Percentiles rank a stretch among this genome's conserved stretches.
Evolutionary conservation across 2,329 filamentous ascomycete genomes (phyloP).

Genomic region (Microascus cirrosus): DNA sequence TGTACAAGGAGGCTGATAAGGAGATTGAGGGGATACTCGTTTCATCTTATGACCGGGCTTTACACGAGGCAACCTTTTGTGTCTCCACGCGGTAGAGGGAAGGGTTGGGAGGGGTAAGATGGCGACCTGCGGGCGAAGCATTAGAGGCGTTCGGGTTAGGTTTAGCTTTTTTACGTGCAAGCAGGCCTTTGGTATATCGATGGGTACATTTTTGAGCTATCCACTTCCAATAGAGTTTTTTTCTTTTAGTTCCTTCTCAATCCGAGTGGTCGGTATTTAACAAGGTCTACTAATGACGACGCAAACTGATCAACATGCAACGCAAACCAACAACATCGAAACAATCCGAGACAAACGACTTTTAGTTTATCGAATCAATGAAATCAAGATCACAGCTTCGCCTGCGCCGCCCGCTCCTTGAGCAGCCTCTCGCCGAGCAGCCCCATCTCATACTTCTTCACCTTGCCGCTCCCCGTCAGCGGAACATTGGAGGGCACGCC

Average conservation of each 20-base stretch:
- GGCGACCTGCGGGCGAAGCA: neutral
- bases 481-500: conserved; percentile 45
- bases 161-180: neutral
- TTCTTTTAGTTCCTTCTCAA: neutral
- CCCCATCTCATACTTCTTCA: conserved; percentile 56
- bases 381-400: conserved; percentile 26
- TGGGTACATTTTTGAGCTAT: neutral
- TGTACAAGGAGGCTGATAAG: neutral
- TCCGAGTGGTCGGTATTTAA: neutral
- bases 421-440: conserved; percentile 43
- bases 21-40: neutral
- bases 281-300: neutral
- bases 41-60: neutral
- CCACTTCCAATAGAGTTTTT: neutral
- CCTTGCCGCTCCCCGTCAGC: conserved; percentile 62
- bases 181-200: neutral
- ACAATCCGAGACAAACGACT: neutral
- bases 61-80: neutral
- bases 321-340: neutral
- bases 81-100: neutral
- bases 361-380: neutral
- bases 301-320: neutral
- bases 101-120: neutral
- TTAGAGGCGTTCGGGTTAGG: neutral
- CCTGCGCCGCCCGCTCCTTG: conserved; percentile 30